Evolutionary conservation across 2,329 filamentous ascomycete species (phyloP), one percentile per base, ranked within the genome.

Genomic region (Penicillium verrucosum): DNA sequence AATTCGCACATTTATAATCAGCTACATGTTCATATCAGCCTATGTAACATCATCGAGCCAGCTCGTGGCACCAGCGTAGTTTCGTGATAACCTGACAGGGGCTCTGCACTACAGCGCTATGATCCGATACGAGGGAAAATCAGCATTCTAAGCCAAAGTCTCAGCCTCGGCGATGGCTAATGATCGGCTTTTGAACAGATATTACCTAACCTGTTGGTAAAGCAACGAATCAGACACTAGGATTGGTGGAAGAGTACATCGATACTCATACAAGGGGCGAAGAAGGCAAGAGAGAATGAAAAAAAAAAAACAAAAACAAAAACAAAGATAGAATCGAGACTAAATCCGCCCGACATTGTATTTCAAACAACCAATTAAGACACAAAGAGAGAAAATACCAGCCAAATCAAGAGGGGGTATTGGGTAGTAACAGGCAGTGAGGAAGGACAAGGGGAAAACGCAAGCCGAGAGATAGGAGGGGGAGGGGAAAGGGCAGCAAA

Each of bases 111-210:
- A n/a, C 30, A 36, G 25, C 43, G 16, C 42, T n/a, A 53, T 25
- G 34, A 47, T 55, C 54, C 60, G 61, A 65, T 65, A 65, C 60
- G 62, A 56, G 61, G 62, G 62, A 62, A 64, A 63, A 61, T 55
- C 50, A 61, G 34, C 27, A 16, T 38, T n/a, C 25, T 16, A 34
- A 56, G 41, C 42, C 29, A 30, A 2, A 29, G 48, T 49, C 54
- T 54, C 37, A 53, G 51, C 44, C 54, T 41, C 44, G 51, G 37
- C 38, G 12, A 51, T 30, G 45, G 43, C 50, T 29, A 58, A 53
- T 57, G 44, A 54, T 48, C 54, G 27, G 47, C 45, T 23, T 16
- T 44, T 34, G 21, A 14, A 45, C 21, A 5, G 12, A 23, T 41
- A 16, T 38, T 57, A 61, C 51, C 45, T 38, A 55, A 38, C 47